Conservation (phyloP, 495 filamentous ascomycete genomes). For the Saxispiralis lemnorum region DNA sequence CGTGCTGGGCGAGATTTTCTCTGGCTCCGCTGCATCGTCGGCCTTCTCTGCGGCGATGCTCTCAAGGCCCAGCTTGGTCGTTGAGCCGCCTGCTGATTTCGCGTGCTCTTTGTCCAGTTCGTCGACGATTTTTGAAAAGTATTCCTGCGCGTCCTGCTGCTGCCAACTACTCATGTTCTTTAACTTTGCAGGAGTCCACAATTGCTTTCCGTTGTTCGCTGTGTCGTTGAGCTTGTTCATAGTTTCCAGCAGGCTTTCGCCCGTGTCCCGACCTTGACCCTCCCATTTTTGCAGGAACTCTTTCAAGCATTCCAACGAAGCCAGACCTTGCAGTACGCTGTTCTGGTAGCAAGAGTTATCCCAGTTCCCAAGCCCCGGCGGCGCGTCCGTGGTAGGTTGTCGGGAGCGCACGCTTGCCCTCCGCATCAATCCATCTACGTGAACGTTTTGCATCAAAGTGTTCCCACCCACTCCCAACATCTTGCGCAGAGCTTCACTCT, state of each 20-base stretch:
- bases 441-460: conserved; percentile 30
- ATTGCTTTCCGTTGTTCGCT: conserved; percentile 45
- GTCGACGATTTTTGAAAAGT: conserved; percentile 76
- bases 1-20: too few species aligned
- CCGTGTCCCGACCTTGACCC: conserved; percentile 19
- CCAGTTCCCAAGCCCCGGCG: conserved; percentile 72
- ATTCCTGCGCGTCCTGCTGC: conserved; percentile 98
- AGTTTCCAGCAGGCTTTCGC: conserved; percentile 42
- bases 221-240: conserved; percentile 49
- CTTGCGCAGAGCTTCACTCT: conserved; percentile 49
- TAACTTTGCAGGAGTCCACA: conserved; percentile 61
- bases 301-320: conserved; percentile 50
- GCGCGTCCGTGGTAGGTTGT: conserved; percentile 27
- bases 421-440: conserved; percentile 27
- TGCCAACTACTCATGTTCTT: conserved; percentile 85
- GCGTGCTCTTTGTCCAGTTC: conserved; percentile 48
- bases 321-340: conserved; percentile 71
- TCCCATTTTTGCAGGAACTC: conserved; percentile 27
- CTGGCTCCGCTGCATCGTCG: not conserved
- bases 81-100: not conserved
- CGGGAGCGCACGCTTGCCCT: conserved; percentile 24
- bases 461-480: conserved; percentile 46
- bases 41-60: conserved; percentile 18
- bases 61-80: conserved; percentile 24
- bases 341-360: conserved; percentile 98